A percentile compares a stretch with the other conserved stretches of the same genome.
phyloP scores from a whole-genome alignment of 257 asterid genomes.

The Osmanthus fragrans region DNA sequence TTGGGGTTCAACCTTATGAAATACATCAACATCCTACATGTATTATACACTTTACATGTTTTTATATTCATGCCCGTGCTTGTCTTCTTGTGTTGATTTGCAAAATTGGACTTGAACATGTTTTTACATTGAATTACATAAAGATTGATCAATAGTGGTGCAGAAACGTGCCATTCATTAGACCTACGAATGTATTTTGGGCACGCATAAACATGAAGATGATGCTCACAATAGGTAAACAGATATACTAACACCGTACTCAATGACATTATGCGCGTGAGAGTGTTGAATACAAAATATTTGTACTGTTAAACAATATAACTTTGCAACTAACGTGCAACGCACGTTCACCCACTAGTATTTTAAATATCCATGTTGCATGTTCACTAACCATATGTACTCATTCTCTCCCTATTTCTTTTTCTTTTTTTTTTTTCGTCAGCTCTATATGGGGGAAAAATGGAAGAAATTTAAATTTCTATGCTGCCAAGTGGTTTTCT shows the following conservation, averaged over 20 bases:
- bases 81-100: slow-evolving; percentile 11
- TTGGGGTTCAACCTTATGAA: too few relatives aligned
- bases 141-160: neutral
- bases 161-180: neutral
- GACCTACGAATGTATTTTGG: neutral
- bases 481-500: neutral
- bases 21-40: neutral
- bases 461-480: neutral
- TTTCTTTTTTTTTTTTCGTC: too few relatives aligned
- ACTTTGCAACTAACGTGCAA: too few relatives aligned
- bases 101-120: neutral
- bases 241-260: neutral
- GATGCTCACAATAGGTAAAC: neutral
- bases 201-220: neutral
- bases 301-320: too few relatives aligned
- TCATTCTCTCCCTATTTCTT: neutral
- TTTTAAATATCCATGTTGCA: neutral
- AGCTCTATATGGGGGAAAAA: neutral
- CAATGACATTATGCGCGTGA: neutral
- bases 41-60: neutral
- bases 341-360: too few relatives aligned
- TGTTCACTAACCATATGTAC: neutral
- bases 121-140: neutral
- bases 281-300: too few relatives aligned
- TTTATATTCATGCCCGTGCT: neutral